These are phyloP conservation scores for Saccharum spontaneum DNA, from an alignment of 176 grass and related monocot genomes.

Conservation along the genomic window DNA sequence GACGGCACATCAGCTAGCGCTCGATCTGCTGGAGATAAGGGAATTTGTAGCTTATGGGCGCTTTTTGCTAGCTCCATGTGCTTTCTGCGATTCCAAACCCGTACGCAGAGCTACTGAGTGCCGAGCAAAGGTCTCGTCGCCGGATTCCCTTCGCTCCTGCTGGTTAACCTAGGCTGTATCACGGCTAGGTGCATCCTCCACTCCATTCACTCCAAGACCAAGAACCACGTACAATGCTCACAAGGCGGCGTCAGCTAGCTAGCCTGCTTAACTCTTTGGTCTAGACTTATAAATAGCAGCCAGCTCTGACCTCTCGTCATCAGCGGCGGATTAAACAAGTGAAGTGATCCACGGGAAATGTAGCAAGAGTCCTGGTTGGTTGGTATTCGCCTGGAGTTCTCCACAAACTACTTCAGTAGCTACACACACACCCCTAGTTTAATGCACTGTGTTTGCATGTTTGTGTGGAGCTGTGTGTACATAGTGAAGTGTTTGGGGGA, in stretches of 20 bases:
- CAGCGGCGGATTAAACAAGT: conserved; percentile 42
- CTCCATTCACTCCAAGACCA: conserved; percentile 16
- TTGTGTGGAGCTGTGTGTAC: neutral
- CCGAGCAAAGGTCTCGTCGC: conserved; percentile 20
- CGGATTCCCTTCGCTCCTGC: conserved; percentile 33
- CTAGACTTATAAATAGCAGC: conserved; percentile 61
- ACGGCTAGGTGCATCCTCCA: conserved; percentile 51
- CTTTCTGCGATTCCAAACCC: conserved; percentile 30
- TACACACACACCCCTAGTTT: neutral
- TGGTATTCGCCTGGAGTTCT: conserved; percentile 41
- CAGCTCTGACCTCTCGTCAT: conserved; percentile 37
- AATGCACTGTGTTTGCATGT: conserved; percentile 8
- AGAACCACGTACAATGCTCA: conserved; percentile 2
- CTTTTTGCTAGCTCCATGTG: conserved; percentile 5
- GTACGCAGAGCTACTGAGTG: neutral
- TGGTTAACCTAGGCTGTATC: conserved; percentile 53
- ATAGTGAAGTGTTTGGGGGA: conserved; percentile 54
- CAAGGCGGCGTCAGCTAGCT: neutral
- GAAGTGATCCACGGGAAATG: conserved; percentile 28
- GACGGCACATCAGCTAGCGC: neutral
- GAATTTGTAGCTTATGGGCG: conserved; percentile 7
- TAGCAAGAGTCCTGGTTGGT: conserved; percentile 18
- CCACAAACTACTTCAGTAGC: conserved; percentile 40
- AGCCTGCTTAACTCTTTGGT: neutral
- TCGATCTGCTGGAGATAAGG: conserved; percentile 42